Percentiles rank a stretch among this genome's conserved stretches.
These are phyloP conservation scores for Cyberlindnera subsufficiens DNA, from an alignment of 805 yeast species.

Conservation along the genomic window DNA sequence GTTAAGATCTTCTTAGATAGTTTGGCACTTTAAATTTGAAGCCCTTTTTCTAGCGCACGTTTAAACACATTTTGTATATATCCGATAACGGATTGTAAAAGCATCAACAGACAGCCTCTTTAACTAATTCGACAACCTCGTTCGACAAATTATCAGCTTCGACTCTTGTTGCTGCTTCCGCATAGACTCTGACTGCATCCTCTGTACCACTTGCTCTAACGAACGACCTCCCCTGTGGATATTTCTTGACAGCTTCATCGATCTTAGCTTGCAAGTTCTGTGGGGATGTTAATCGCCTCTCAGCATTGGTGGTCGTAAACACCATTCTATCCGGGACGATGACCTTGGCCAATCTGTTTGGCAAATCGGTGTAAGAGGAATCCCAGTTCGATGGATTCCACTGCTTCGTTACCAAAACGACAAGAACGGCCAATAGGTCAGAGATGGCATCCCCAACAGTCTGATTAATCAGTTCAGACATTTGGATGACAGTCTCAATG, in stretches of 20 bases:
- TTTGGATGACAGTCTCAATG: conserved; percentile 46
- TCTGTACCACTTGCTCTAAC: conserved; percentile 98
- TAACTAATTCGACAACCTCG: conserved; percentile 33
- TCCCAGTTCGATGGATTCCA: conserved; percentile 73
- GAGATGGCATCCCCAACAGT: conserved; percentile 98
- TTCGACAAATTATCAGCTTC: conserved; percentile 43
- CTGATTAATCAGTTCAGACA: conserved; percentile 80
- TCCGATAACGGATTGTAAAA: neutral
- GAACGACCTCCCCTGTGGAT: conserved; percentile 69
- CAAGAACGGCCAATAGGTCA: conserved; percentile 77
- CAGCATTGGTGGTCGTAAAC: conserved; percentile 88
- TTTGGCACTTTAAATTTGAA: neutral
- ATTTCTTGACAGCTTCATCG: conserved; percentile 55
- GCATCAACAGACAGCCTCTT: conserved; percentile 9
- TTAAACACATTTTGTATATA: no score
- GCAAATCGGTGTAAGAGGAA: conserved; percentile 71
- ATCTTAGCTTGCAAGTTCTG: conserved; percentile 69
- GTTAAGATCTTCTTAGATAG: neutral
- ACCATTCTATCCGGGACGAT: conserved; percentile 73
- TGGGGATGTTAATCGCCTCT: conserved; percentile 74
- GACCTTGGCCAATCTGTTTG: conserved; percentile 78
- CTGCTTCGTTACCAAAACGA: conserved; percentile 50
- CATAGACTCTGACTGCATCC: conserved; percentile 93
- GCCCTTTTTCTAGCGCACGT: no score
- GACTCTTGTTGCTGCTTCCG: conserved; percentile 63